Evolutionary conservation across 2,329 filamentous ascomycete species (phyloP), one percentile per base, ranked within the genome.

Genomic region (Aspergillus clavatus): DNA sequence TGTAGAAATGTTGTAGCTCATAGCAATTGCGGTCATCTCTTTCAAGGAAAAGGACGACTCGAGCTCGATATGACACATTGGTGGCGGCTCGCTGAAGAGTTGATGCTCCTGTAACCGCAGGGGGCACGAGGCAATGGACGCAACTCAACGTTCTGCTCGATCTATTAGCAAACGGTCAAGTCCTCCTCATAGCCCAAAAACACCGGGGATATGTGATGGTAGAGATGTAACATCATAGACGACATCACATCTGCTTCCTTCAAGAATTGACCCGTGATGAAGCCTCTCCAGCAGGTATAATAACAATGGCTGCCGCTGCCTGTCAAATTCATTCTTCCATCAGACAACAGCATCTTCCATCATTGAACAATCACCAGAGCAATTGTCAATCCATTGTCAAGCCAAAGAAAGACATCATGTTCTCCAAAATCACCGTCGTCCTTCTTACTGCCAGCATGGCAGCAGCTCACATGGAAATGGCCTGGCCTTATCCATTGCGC

Each of bases 391-490:
- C n/a, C n/a, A n/a, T n/a, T n/a, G n/a, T 6, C 11, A 41, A 19
- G 11, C 22, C 38, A 46, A 18, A 22, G 5, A 7, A 11, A 19
- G 33, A 19, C 22, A 47, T 23, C 26, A 50, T 50, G 47, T 10
- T 27, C 12, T 26, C 38, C 40, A 47, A 43, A 22, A 16, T 37
- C 3, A 10, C 38, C 7, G 8, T 50, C 14, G 16, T 28, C 16
- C 21, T 47, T 7, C 19, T 38, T 18, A 16, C 24, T 18, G 21
- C 18, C 35, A 33, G 45, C n/a, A 18, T 47, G 11, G 38, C 38
- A 5, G 27, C 49, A 26, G 54, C 52, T 10, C 76, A 80, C 56
- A 77, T 79, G 68, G 68, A 78, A 61, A 71, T 79, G 72, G 66
- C 60, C 51, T 68, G 66, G 48, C 77, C 76, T 4, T 73, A 70